A percentile compares a stretch with the other conserved stretches of the same genome.
These are phyloP conservation scores for Tricholoma sp. DNA, from an alignment of 768 basidiomycete genomes.

Conservation along the genomic window DNA sequence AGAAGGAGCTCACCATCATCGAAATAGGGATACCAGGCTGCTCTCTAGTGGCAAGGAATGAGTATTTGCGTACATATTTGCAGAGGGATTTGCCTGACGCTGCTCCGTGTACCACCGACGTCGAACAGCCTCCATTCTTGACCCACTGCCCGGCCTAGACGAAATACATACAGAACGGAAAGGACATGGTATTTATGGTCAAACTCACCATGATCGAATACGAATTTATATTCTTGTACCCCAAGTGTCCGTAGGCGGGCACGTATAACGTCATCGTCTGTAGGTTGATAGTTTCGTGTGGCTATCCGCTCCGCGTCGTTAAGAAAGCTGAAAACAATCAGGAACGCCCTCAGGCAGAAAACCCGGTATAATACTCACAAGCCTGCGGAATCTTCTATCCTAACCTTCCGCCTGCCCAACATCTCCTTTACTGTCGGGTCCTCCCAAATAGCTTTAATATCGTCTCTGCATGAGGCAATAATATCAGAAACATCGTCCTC, in stretches of 20 bases:
- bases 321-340: constrained; percentile 47
- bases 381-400: constrained; percentile 66
- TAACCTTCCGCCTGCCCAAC: constrained; percentile 44
- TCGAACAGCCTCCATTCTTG: constrained; percentile 80
- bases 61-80: constrained; percentile 2
- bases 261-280: constrained; percentile 71
- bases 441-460: constrained; percentile 66
- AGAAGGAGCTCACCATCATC: constrained; percentile 49
- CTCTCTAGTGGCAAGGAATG: constrained; percentile 38
- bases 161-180: not conserved
- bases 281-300: constrained; percentile 56
- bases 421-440: constrained; percentile 60
- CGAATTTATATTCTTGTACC: constrained; percentile 68
- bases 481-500: constrained; percentile 56
- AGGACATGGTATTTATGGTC: not conserved
- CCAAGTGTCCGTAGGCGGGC: constrained; percentile 76
- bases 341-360: constrained; percentile 2
- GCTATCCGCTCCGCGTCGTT: constrained; percentile 66
- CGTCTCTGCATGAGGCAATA: constrained; percentile 55
- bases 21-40: constrained; percentile 77
- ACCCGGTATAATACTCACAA: constrained; percentile 47
- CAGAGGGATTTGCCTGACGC: constrained; percentile 36
- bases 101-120: constrained; percentile 70
- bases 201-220: constrained; percentile 56
- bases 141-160: constrained; percentile 49